Base-by-base conservation (phyloP, 2,329 filamentous ascomycete species). In the Endoconidiophora laricicola region DNA sequence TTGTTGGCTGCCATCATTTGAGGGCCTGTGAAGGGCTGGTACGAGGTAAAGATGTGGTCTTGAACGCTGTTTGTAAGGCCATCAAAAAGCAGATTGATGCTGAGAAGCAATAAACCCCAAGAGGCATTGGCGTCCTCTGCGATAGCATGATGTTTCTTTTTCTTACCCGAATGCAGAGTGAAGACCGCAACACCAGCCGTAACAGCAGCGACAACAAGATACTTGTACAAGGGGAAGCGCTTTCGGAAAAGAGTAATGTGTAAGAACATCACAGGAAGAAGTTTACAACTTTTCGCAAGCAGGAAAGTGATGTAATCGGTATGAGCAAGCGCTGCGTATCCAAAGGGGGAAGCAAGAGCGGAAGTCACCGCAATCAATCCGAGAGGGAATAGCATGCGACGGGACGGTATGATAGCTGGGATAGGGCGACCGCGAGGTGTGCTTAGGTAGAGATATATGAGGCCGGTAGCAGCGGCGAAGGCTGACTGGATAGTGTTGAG, bases 1-100 rank as follows among this genome's bases (percentile, higher is more conserved):
- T 96, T 98, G 66, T 95, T 86, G 38, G 90, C 88, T 62, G 88
- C 93, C 91, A 98, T 98, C 91, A 98, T 98, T 73, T 98, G 91
- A 53, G 90, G 87, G 7, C 91, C 91, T 2, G 79, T 78, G 63
- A 91, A 95, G 12, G 81, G 79, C 56, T 78, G 78, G 66, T 87
- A 94, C 5, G 77, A 72, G 55, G 68, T 66, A 63, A 96, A 95
- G 63, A 98, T 86, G 65, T 94, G 81, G 65, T 98, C 91, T 70
- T 98, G 91, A 2, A 90, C 94, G 49, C 83, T 87, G 66, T 98
- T 98, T 53, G 90, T 96, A 49, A 98, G 72, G 56, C 91, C 91
- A 63, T 98, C 91, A 59, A 98, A 91, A 18, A 98, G 75, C 47
- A 98, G 72, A 64, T 98, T 98, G 61, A 96, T 80, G 42, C 76